Base-by-base conservation (phyloP, 495 filamentous ascomycete genomes). In the Tuber umbilicatum region DNA sequence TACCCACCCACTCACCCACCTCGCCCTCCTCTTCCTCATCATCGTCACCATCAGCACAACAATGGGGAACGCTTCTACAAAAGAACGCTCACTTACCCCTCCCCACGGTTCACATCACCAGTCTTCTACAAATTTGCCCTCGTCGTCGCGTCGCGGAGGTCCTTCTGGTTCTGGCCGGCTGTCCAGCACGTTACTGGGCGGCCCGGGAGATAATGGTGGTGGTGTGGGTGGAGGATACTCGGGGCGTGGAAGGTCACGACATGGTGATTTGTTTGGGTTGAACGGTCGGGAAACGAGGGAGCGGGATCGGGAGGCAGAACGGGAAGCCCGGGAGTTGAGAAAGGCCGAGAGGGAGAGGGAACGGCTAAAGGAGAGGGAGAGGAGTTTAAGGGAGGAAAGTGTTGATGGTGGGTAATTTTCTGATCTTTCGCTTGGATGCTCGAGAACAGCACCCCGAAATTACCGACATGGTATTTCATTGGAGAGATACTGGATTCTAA, bases 331-430 rank as follows among this genome's bases (percentile, higher is more conserved):
- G 73, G 95, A 98, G 83, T 91, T 91, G 14, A 88, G 94, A 72
- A 92, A 91, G 75, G 82, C 91, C 76, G 95, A 97, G 84, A 91
- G 89, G 83, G 95, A 98, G 83, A 88, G 92, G 39, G 88, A 87
- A 27, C 86, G 95, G 55, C 75, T 89, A 68, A 93, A 91, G 82
- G 95, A 99, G 82, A 87, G 94, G 40, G 94, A 97, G 84, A 87
- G 92, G 82, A 99, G 95, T 83, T 91, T 98, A 86, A 91, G 87
- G 78, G 94, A 97, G 78, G 95, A 98, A 79, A 89, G 93, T 83
- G 91, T 97, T 41, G 95, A 98, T 85, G 95, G 80, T 81, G 70
- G 68, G 79, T 77, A 47, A 40, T 71, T 50, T 71, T 70, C 71
- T 50, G n/a, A n/a, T n/a, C 35, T 78, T 73, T 55, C 47, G 31